These are phyloP conservation scores for Ceratocystis huliohia DNA, from an alignment of 2,329 filamentous ascomycete species.

Conservation along the genomic window DNA sequence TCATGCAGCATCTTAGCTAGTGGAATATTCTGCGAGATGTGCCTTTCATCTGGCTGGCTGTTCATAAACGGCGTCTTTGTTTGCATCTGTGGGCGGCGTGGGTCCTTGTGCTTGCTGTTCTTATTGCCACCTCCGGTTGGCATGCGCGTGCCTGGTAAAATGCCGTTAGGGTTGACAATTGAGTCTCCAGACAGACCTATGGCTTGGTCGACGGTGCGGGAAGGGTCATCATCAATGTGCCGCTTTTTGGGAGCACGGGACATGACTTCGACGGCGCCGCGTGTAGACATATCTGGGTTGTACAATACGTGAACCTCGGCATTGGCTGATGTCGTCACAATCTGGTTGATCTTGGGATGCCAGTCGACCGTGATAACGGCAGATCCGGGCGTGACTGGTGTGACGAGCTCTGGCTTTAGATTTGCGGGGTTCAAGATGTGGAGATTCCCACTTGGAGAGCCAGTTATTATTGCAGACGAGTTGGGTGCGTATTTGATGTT, in stretches of 20 bases:
- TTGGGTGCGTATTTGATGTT: constrained; percentile 86
- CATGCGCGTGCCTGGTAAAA: constrained; percentile 36
- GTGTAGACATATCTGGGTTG: constrained; percentile 67
- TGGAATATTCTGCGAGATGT: constrained; percentile 78
- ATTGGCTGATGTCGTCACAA: constrained; percentile 85
- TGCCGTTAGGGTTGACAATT: constrained; percentile 57
- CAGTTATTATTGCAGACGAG: constrained; percentile 73
- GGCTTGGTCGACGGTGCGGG: constrained; percentile 70
- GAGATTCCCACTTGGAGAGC: constrained; percentile 71
- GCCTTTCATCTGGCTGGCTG: constrained; percentile 75
- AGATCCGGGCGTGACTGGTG: constrained; percentile 74
- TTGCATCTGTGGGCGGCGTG: constrained; percentile 72
- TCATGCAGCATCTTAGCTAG: constrained; percentile 71
- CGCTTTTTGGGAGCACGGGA: constrained; percentile 86
- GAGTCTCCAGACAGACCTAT: constrained; percentile 72
- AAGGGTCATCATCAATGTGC: constrained; percentile 86
- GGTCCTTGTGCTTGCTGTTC: constrained; percentile 58
- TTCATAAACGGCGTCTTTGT: constrained; percentile 81
- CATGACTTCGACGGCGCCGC: constrained; percentile 80
- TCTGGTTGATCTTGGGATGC: constrained; percentile 93
- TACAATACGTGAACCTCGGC: constrained; percentile 82
- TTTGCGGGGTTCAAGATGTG: constrained; percentile 92
- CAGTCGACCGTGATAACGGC: constrained; percentile 76
- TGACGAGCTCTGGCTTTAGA: constrained; percentile 68
- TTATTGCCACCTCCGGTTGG: constrained; percentile 47